A percentile compares a stretch with the other conserved stretches of the same genome.
Conservation (phyloP, 2,329 filamentous ascomycete genomes). For the Talaromyces marneffei region DNA sequence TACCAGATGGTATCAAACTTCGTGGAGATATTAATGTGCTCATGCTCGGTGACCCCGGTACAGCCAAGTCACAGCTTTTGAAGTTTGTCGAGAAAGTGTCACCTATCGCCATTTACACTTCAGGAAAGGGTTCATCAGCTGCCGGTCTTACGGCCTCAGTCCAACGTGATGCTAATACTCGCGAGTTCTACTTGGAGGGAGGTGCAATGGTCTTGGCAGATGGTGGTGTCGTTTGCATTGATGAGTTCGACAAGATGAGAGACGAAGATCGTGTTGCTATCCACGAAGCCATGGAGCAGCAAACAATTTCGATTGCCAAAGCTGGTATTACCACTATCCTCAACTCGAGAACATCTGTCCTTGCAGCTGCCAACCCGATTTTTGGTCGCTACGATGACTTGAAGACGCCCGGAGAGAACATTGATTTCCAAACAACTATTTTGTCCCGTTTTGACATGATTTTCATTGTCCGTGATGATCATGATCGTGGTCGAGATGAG, state of each 20-base stretch:
- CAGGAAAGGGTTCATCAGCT: conserved; percentile 93
- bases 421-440: conserved; percentile 98
- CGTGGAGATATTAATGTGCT: conserved; percentile 98
- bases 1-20: conserved; percentile 95
- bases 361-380: conserved; percentile 94
- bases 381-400: conserved; percentile 98
- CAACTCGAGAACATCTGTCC: conserved; percentile 88
- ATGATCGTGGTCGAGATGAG: conserved; percentile 83
- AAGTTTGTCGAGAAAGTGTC: conserved; percentile 97
- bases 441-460: conserved; percentile 99
- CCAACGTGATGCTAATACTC: conserved; percentile 81
- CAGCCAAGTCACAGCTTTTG: conserved; percentile 91
- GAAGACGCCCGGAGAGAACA: conserved; percentile 96
- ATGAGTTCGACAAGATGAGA: conserved; percentile 99
- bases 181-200: conserved; percentile 96
- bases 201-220: conserved; percentile 98
- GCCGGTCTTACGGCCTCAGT: conserved; percentile 97
- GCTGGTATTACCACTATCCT: conserved; percentile 97
- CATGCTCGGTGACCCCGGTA: conserved; percentile 93
- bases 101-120: conserved; percentile 97
- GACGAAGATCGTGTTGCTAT: conserved; percentile 97
- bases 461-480: conserved; percentile 95
- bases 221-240: conserved; percentile 94
- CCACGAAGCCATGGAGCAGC: conserved; percentile 99
- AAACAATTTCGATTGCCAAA: conserved; percentile 98